Evolutionary conservation across 2,329 filamentous ascomycete genomes (phyloP).

Genomic region (Geosmithia morbida): DNA sequence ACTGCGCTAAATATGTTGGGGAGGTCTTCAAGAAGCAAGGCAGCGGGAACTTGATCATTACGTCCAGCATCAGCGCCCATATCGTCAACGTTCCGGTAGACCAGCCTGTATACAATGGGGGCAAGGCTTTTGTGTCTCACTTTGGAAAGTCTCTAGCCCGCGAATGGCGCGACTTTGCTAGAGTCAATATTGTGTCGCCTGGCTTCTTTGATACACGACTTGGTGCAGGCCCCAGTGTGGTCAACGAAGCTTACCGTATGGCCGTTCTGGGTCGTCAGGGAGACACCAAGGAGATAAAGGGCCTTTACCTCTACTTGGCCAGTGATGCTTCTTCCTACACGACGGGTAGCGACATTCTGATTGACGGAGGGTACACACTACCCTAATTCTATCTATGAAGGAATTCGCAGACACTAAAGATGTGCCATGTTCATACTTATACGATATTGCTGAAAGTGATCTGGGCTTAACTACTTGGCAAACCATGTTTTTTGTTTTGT

Average conservation of each 20-base stretch:
- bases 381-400: constrained; percentile 4
- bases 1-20: constrained; percentile 23
- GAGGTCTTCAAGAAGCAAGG: constrained; percentile 23
- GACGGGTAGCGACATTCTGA: constrained; percentile 32
- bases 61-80: constrained; percentile 31
- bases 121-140: constrained; percentile 40
- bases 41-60: constrained; percentile 35
- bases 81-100: constrained; percentile 37
- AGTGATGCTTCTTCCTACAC: constrained; percentile 35
- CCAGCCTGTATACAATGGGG: constrained; percentile 41
- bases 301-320: constrained; percentile 37
- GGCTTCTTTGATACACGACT: constrained; percentile 40
- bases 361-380: constrained; percentile 24
- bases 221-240: constrained; percentile 24
- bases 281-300: constrained; percentile 52
- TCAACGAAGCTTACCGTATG: constrained; percentile 35
- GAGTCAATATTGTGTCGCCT: constrained; percentile 35
- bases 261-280: constrained; percentile 38
- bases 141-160: constrained; percentile 38
- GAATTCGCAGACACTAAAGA: too few relatives aligned
- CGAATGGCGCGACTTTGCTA: constrained; percentile 42
- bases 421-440: too few relatives aligned
- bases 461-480: too few relatives aligned
- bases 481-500: too few relatives aligned
- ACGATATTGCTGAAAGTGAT: too few relatives aligned